Conservation (phyloP, 441 rosid species). For the Euphorbia schlechtendalii region DNA sequence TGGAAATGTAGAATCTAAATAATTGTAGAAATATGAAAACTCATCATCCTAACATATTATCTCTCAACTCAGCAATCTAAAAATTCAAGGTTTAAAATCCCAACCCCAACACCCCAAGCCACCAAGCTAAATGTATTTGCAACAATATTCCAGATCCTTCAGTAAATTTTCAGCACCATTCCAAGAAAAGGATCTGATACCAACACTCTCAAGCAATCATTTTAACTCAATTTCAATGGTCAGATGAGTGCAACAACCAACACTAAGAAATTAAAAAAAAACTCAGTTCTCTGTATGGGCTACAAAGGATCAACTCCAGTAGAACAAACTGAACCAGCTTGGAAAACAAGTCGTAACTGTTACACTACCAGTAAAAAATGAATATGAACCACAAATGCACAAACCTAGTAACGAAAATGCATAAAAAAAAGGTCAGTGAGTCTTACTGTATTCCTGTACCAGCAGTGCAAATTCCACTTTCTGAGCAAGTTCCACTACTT, state of each 20-base stretch:
- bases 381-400: too few relatives aligned
- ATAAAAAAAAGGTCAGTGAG: neutral
- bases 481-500: too few relatives aligned
- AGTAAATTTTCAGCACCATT: neutral
- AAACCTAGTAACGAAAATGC: neutral
- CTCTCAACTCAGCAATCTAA: neutral
- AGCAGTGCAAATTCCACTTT: slow-evolving; percentile 62
- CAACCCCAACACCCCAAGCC: neutral
- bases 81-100: neutral
- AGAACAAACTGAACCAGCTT: too few relatives aligned
- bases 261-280: neutral
- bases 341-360: too few relatives aligned
- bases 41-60: neutral
- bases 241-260: neutral
- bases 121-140: neutral
- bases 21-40: neutral
- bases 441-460: slow-evolving; percentile 96
- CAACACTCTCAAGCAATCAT: neutral
- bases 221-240: neutral
- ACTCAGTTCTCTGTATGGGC: too few relatives aligned
- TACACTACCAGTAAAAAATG: too few relatives aligned
- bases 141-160: neutral
- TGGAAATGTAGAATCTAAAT: neutral
- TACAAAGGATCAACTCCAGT: too few relatives aligned
- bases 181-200: neutral